Base-by-base conservation (phyloP, 305 asterid species). In the Solanum hybrid region DNA sequence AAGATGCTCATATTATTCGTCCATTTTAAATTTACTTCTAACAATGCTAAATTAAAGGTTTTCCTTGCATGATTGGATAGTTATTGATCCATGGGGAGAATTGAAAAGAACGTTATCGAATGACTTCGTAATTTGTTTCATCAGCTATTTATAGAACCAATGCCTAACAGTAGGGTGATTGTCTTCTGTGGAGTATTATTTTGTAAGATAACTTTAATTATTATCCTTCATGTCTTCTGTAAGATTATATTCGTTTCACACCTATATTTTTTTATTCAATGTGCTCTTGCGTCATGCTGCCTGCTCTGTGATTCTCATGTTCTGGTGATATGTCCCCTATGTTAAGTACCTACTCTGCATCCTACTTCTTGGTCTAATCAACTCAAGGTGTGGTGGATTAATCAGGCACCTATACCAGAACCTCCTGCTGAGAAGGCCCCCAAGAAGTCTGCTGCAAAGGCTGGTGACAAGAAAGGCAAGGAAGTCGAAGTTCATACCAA, bases 391-490 rank as follows among this genome's bases (percentile, higher is more conserved):
- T 27, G 88, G 86, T 91, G 81, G 38, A 89, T 36, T 90, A 45
- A 26, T 79, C 93, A 96, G 99, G 96, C 92, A 91, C 93, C 97
- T 85, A 93, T 90, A 84, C 92, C 34, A 24, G 96, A 93, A 92
- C 93, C 93, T 32, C 94, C 93, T 90, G 89, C 94, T 89, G 97
- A 75, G 90, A 95, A 94, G 92, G 93, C 90, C 86, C 90, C 95
- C 87, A 95, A 96, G 90, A 96, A 95, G 92, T 68, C 94, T 88
- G 90, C 92, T 15, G 92, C 92, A 73, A 97, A 96, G 92, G 84
- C 94, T 10, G 72, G 24, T 92, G 96, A 95, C 70, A 95, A 95
- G 97, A 94, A 94, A 91, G 96, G 92, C 90, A 93, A 93, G 91
- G 94, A 92, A 83, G 94, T 79, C 73, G 98, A 93, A 93, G 91